A percentile compares a stretch with the other conserved stretches of the same genome.
Conservation (phyloP, 805 yeast genomes). For the Metschnikowia drakensbergensis region DNA sequence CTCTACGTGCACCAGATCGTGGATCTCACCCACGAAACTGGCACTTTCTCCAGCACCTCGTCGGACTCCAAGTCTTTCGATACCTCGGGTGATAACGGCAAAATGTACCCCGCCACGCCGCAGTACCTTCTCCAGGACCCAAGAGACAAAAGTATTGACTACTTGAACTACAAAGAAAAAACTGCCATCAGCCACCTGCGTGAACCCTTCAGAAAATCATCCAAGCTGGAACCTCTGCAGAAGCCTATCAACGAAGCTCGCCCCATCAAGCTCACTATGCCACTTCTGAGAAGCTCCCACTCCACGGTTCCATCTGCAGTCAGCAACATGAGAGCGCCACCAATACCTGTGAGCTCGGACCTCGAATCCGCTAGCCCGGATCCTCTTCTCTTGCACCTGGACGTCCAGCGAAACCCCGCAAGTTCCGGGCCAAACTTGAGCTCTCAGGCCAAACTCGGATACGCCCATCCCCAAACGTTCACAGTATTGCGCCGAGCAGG, state of each 20-base stretch:
- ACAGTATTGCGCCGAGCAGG: slow-evolving; percentile 63
- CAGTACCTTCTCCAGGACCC: slow-evolving; percentile 52
- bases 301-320: slow-evolving; percentile 1
- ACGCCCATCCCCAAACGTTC: slow-evolving; percentile 39
- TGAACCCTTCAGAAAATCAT: not conserved
- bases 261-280: slow-evolving; percentile 16
- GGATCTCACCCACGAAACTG: slow-evolving; percentile 29
- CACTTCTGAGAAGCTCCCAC: slow-evolving; percentile 14
- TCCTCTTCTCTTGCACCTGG: too few species aligned
- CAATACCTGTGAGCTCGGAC: not conserved
- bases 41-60: slow-evolving; percentile 45
- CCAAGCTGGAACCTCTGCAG: not conserved
- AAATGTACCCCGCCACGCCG: slow-evolving; percentile 62
- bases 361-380: too few species aligned
- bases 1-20: slow-evolving; percentile 33
- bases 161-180: slow-evolving; percentile 52
- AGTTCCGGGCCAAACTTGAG: too few species aligned
- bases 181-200: not conserved
- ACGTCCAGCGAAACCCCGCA: too few species aligned
- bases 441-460: not conserved
- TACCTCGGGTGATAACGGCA: slow-evolving; percentile 40
- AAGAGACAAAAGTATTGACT: slow-evolving; percentile 45
- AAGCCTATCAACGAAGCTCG: not conserved
- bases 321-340: slow-evolving; percentile 8
- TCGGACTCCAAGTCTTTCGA: slow-evolving; percentile 56